Evolutionary conservation across 2,329 filamentous ascomycete species (phyloP), one percentile per base, ranked within the genome.

Genomic region (Aspergillus sp.): DNA sequence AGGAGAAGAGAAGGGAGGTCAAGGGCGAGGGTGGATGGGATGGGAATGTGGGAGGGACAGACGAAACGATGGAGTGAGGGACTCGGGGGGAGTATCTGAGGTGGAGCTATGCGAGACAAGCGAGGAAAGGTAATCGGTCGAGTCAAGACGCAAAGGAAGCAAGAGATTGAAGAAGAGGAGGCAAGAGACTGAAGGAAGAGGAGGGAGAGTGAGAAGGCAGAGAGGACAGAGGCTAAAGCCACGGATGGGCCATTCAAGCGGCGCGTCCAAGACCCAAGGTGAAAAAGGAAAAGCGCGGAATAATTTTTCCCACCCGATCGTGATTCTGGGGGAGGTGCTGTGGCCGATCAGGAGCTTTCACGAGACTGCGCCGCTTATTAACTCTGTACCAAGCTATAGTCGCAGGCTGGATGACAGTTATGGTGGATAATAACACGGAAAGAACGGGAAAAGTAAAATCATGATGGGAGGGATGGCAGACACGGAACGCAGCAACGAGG

Each of bases 261-360:
- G 54, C 53, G 57, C 52, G 57, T 56, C 51, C 58, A 52, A 56
- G 47, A 41, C 47, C 58, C 57, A 57, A 56, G 51, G 51, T 55
- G 33, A 58, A 57, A 57, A 55, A 49, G 46, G 56, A 58, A 58
- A 58, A 58, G 51, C 56, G 56, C 56, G n/a, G 51, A 58, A 58
- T 58, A 50, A 51, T 58, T 58, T 58, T 58, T 58, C 56, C 56
- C 51, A 51, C 46, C 56, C 56, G 56, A 40, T 50, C 55, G 47
- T 35, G 17, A 40, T 41, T 57, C 55, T 57, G 55, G 55, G 55
- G 55, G 50, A 52, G 54, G 41, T 39, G 39, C 31, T 43, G 25
- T 45, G 40, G 39, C 40, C 23, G 37, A 53, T 45, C 40, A 49
- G 40, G 53, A 49, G 11, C 39, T 37, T 44, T 43, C 23, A 31